phyloP scores from a whole-genome alignment of 352 stramenopile genomes.

The Phytopythium oedochilum region DNA sequence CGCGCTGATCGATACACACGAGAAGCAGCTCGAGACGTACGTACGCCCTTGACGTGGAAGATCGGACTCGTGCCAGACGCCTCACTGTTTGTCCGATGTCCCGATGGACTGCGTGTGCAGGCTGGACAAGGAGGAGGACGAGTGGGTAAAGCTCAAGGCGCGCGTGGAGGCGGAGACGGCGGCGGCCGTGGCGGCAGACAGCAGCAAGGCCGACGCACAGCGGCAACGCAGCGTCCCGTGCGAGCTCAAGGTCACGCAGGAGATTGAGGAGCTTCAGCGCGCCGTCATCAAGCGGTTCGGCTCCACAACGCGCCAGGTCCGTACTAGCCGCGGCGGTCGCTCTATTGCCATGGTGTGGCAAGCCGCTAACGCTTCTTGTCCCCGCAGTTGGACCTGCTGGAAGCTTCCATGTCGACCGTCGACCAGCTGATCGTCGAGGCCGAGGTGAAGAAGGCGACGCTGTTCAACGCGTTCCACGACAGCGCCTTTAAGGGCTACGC shows the following conservation, averaged over 20 bases:
- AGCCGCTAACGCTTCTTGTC: not conserved
- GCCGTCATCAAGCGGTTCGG: slow-evolving; percentile 36
- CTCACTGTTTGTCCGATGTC: no score
- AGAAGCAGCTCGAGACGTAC: slow-evolving; percentile 37
- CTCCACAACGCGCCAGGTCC: slow-evolving; percentile 39
- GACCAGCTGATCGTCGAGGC: slow-evolving; percentile 61
- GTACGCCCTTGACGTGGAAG: not conserved
- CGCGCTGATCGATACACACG: slow-evolving; percentile 39
- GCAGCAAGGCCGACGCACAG: not conserved
- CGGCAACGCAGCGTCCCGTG: slow-evolving; percentile 17
- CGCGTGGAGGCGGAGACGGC: slow-evolving; percentile 21
- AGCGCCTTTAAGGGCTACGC: slow-evolving; percentile 76
- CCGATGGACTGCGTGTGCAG: no score
- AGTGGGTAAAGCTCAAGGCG: slow-evolving; percentile 45
- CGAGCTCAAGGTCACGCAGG: slow-evolving; percentile 37
- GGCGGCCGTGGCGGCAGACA: not conserved
- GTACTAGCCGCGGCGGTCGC: no score
- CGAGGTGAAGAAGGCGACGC: slow-evolving; percentile 58
- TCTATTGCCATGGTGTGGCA: no score
- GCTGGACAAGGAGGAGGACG: slow-evolving; percentile 41
- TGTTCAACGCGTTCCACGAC: slow-evolving; percentile 72
- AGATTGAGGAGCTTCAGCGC: slow-evolving; percentile 40
- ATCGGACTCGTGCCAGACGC: no score
- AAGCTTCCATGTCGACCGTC: slow-evolving; percentile 60
- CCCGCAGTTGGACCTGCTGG: slow-evolving; percentile 41